These are phyloP conservation scores for Moesziomyces antarcticus DNA, from an alignment of 1,284 basidiomycete genomes.

Conservation along the genomic window DNA sequence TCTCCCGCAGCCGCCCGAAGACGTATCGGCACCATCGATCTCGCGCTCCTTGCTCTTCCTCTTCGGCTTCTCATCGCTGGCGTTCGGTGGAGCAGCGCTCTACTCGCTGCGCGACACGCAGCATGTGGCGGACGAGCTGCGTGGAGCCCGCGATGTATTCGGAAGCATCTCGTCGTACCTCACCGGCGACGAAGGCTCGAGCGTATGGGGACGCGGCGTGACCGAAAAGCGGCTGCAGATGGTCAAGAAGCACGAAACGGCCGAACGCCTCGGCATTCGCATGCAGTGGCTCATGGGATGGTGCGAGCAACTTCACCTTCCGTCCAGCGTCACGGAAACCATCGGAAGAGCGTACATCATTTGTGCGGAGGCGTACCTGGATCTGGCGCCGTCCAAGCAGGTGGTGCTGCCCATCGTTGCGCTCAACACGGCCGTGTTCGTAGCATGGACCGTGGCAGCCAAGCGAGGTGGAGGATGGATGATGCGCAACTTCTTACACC, in stretches of 20 bases:
- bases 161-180: conserved; percentile 36
- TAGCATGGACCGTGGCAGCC: conserved; percentile 34
- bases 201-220: conserved; percentile 19
- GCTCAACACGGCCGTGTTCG: conserved; percentile 49
- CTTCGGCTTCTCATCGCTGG: conserved; percentile 25
- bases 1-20: not conserved
- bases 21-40: conserved; percentile 21
- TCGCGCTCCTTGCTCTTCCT: conserved; percentile 26
- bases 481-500: conserved; percentile 41
- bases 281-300: conserved; percentile 41
- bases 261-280: conserved; percentile 27
- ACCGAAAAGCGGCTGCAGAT: conserved; percentile 17
- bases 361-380: conserved; percentile 42
- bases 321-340: conserved; percentile 16
- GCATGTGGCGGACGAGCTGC: conserved; percentile 15
- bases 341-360: conserved; percentile 34
- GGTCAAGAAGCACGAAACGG: conserved; percentile 36
- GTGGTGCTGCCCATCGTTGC: conserved; percentile 52
- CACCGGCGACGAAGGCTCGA: not conserved
- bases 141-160: conserved; percentile 23
- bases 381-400: conserved; percentile 41
- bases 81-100: conserved; percentile 28
- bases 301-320: conserved; percentile 40
- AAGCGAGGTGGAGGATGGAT: conserved; percentile 22
- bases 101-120: conserved; percentile 31